Conservation (phyloP, 805 yeast genomes). For the Candida ascalaphidarum region DNA sequence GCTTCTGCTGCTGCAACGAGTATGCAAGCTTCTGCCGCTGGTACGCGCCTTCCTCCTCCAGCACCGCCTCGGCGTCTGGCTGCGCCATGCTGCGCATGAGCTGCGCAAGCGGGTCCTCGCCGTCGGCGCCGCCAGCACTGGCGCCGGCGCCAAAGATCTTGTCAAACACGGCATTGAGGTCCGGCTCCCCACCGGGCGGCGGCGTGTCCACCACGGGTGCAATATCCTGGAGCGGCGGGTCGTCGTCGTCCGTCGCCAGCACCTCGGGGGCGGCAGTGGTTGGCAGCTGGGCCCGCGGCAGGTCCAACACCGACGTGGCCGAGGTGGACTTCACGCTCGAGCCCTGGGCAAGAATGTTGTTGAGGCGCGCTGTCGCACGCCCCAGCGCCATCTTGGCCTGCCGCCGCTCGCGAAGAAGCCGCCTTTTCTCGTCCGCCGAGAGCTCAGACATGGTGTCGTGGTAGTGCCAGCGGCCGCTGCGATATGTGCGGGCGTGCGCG, state of each 20-base stretch:
- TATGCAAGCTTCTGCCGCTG: conserved; percentile 20
- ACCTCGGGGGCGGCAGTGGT: conserved; percentile 1
- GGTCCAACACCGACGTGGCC: conserved; percentile 28
- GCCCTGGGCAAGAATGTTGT: conserved; percentile 33
- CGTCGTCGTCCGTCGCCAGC: conserved; percentile 1
- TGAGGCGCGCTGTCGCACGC: conserved; percentile 45
- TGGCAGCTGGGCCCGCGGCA: conserved; percentile 4
- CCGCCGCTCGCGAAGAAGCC: conserved; percentile 52
- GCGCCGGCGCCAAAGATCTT: conserved; percentile 18
- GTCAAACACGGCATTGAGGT: conserved; percentile 26
- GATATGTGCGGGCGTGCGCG: too few relatives aligned
- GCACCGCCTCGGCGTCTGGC: conserved; percentile 2
- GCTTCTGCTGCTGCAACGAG: conserved; percentile 21
- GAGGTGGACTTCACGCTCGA: conserved; percentile 24
- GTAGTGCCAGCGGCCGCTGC: too few relatives aligned
- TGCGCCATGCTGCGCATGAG: conserved; percentile 1
- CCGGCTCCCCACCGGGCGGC: conserved; percentile 2
- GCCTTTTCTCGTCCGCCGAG: conserved; percentile 51
- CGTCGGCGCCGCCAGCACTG: neutral
- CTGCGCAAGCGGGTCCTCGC: neutral
- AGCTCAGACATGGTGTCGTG: conserved; percentile 31
- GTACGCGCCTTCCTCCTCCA: conserved; percentile 15
- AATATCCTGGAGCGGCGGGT: neutral
- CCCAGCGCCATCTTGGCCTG: conserved; percentile 54
- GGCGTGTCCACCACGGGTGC: neutral